Evolutionary conservation across 495 filamentous ascomycete species (phyloP).

Genomic region (Neurospora sp.): DNA sequence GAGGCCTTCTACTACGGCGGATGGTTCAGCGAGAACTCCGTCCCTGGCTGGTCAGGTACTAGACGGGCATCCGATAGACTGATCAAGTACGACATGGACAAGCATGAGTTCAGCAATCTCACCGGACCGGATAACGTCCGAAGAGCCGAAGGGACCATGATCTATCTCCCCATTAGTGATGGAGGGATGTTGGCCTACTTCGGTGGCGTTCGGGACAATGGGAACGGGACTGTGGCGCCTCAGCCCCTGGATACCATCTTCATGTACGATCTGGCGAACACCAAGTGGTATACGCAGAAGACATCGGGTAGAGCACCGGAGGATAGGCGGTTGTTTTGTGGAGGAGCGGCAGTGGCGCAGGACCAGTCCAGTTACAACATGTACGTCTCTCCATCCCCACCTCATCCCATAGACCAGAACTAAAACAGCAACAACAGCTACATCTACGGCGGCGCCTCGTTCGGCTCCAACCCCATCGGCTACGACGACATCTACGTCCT

Average conservation of each 20-base stretch:
- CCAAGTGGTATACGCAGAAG: conserved; percentile 14
- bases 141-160: conserved; percentile 15
- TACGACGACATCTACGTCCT: conserved; percentile 18
- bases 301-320: conserved; percentile 5
- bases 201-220: conserved; percentile 9
- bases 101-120: conserved; percentile 5
- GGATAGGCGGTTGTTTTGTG: conserved; percentile 9
- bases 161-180: conserved; percentile 14
- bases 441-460: conserved; percentile 13
- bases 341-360: conserved; percentile 12
- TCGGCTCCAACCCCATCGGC: conserved; percentile 6
- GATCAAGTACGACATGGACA: conserved; percentile 18
- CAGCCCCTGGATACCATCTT: conserved; percentile 14
- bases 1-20: conserved; percentile 33
- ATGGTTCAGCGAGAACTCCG: conserved; percentile 35
- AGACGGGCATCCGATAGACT: conserved; percentile 5
- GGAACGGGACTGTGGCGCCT: conserved; percentile 7
- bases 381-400: neutral
- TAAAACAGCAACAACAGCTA: conserved; percentile 5
- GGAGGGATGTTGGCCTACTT: conserved; percentile 17
- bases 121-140: conserved; percentile 9
- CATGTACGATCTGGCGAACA: conserved; percentile 11
- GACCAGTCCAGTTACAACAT: conserved; percentile 19
- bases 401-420: neutral
- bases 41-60: conserved; percentile 28